Evolutionary conservation across 2,329 filamentous ascomycete genomes (phyloP).

Genomic region (Pseudogymnoascus sp.): DNA sequence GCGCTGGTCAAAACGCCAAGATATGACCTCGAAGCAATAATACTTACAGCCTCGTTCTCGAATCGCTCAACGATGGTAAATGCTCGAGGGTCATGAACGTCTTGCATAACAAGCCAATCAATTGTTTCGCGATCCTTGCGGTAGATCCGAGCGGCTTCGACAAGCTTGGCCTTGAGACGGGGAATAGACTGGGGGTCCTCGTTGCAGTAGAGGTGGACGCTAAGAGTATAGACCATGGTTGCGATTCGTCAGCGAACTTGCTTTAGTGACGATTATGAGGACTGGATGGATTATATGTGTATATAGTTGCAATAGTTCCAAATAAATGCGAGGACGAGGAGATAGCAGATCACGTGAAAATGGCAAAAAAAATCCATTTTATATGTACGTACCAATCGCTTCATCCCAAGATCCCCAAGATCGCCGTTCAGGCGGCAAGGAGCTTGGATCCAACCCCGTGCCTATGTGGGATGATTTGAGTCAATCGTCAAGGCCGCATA

Average conservation of each 20-base stretch:
- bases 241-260: neutral
- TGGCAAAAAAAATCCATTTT: neutral
- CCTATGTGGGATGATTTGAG: neutral
- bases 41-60: slow-evolving; percentile 53
- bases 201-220: slow-evolving; percentile 64
- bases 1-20: neutral
- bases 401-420: neutral
- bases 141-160: slow-evolving; percentile 68
- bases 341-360: neutral
- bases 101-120: slow-evolving; percentile 73
- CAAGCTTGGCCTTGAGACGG: slow-evolving; percentile 64
- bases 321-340: neutral
- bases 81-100: slow-evolving; percentile 57
- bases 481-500: neutral
- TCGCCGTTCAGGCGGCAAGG: neutral
- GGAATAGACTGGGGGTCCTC: slow-evolving; percentile 54
- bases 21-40: neutral
- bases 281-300: neutral
- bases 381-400: neutral
- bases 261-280: neutral
- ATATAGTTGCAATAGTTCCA: neutral
- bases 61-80: slow-evolving; percentile 74
- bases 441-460: neutral
- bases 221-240: slow-evolving; percentile 62
- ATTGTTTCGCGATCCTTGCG: slow-evolving; percentile 64